Evolutionary conservation across 805 yeast genomes (phyloP).

Genomic region (Candida vartiovaarae): DNA sequence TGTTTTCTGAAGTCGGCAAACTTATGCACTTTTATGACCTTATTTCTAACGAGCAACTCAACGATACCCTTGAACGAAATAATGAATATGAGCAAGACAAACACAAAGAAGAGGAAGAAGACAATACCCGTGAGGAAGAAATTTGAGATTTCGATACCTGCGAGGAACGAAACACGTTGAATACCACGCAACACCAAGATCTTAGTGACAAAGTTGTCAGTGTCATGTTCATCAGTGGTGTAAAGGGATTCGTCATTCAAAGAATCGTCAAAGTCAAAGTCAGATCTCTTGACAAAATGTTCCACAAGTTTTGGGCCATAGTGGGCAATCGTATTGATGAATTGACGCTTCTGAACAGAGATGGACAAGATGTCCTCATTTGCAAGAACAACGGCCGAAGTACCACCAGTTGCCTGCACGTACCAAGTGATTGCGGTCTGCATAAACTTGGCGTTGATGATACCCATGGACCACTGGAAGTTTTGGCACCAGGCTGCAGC

Average conservation of each 20-base stretch:
- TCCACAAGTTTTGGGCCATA: constrained; percentile 12
- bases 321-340: constrained; percentile 10
- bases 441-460: constrained; percentile 68
- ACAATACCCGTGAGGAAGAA: constrained; percentile 82
- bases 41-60: constrained; percentile 55
- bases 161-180: constrained; percentile 80
- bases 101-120: constrained; percentile 73
- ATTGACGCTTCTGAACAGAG: constrained; percentile 64
- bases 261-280: constrained; percentile 37
- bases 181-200: constrained; percentile 85
- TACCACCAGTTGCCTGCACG: constrained; percentile 90
- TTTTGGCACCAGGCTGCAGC: constrained; percentile 98
- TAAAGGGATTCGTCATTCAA: constrained; percentile 46
- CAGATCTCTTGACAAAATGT: constrained; percentile 28
- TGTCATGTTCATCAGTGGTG: constrained; percentile 64
- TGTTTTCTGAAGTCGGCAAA: constrained; percentile 72
- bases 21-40: constrained; percentile 50
- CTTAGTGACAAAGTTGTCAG: constrained; percentile 48
- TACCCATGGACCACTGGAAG: constrained; percentile 94
- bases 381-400: constrained; percentile 65
- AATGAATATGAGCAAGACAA: constrained; percentile 47
- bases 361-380: constrained; percentile 64
- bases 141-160: constrained; percentile 80
- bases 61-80: constrained; percentile 60
- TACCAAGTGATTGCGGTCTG: constrained; percentile 89